phyloP scores from a whole-genome alignment of 2,329 filamentous ascomycete genomes.

The Pyricularia pennisetigena region DNA sequence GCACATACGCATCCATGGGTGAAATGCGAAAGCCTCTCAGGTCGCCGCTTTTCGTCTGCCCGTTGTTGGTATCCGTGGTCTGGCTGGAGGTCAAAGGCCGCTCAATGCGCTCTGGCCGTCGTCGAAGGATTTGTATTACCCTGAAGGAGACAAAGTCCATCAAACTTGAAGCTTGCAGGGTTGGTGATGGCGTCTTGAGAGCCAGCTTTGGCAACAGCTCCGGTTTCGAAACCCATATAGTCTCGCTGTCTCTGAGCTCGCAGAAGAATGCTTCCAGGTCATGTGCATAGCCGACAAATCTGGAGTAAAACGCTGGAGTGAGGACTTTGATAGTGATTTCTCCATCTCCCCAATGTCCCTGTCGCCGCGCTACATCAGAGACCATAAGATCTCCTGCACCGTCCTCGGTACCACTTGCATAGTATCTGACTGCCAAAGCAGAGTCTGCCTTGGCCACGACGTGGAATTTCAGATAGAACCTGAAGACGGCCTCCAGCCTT shows the following conservation, averaged over 20 bases:
- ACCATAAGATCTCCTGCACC: conserved; percentile 25
- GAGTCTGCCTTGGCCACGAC: conserved; percentile 36
- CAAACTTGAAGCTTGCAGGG: conserved; percentile 21
- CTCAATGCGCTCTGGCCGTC: conserved; percentile 28
- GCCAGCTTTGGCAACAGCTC: conserved; percentile 37
- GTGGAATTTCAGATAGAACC: conserved; percentile 31
- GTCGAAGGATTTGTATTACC: conserved; percentile 32
- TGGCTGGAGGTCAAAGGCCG: conserved; percentile 22
- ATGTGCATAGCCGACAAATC: conserved; percentile 53
- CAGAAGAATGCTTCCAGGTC: conserved; percentile 51
- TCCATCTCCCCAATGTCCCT: conserved; percentile 12
- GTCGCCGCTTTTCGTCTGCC: conserved; percentile 20
- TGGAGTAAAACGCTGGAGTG: conserved; percentile 57
- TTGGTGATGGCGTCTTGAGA: conserved; percentile 26
- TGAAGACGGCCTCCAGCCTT: conserved; percentile 35
- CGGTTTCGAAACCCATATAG: conserved; percentile 45
- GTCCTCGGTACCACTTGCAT: conserved; percentile 35
- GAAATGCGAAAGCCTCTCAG: conserved; percentile 38
- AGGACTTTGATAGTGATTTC: conserved; percentile 47
- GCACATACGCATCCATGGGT: conserved; percentile 39
- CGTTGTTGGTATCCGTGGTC: neutral
- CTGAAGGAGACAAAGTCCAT: conserved; percentile 32
- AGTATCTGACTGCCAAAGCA: conserved; percentile 41
- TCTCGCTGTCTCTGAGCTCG: conserved; percentile 49
- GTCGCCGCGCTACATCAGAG: conserved; percentile 18